A percentile compares a stretch with the other conserved stretches of the same genome.
Evolutionary conservation across 495 filamentous ascomycete genomes (phyloP).

Genomic region (Rhypophila decipiens): DNA sequence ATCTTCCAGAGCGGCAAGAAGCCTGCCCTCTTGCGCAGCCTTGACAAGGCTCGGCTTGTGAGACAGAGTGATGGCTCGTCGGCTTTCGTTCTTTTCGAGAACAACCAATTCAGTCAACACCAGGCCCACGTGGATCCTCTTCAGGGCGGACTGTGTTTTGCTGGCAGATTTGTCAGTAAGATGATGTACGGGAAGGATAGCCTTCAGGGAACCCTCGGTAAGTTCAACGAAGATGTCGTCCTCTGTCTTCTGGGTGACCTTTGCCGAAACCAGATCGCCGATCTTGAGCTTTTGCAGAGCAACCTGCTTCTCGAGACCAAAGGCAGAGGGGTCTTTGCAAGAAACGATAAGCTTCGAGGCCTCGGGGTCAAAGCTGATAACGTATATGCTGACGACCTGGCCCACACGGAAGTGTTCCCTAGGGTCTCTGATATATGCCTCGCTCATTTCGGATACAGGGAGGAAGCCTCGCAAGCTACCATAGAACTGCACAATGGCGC

Average conservation of each 20-base stretch:
- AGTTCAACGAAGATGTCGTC: slow-evolving; percentile 75
- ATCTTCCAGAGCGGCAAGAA: slow-evolving; percentile 62
- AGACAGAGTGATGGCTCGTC: slow-evolving; percentile 64
- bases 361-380: slow-evolving; percentile 68
- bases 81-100: slow-evolving; percentile 68
- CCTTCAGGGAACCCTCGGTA: slow-evolving; percentile 62
- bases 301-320: slow-evolving; percentile 65
- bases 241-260: slow-evolving; percentile 76
- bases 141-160: slow-evolving; percentile 67
- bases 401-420: slow-evolving; percentile 81
- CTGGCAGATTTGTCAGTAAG: slow-evolving; percentile 72
- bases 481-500: slow-evolving; percentile 92
- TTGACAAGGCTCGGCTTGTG: slow-evolving; percentile 77
- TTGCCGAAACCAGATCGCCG: slow-evolving; percentile 67
- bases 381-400: slow-evolving; percentile 83
- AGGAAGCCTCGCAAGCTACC: slow-evolving; percentile 75
- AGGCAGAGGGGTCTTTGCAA: slow-evolving; percentile 79
- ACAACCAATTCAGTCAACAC: slow-evolving; percentile 76
- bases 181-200: slow-evolving; percentile 66
- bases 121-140: slow-evolving; percentile 75
- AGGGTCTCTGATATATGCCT: slow-evolving; percentile 86
- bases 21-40: slow-evolving; percentile 56
- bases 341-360: slow-evolving; percentile 73
- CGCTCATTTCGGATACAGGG: slow-evolving; percentile 94
- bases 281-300: slow-evolving; percentile 64